phyloP scores from a whole-genome alignment of 2,329 filamentous ascomycete genomes.

The Colletotrichum sp. region DNA sequence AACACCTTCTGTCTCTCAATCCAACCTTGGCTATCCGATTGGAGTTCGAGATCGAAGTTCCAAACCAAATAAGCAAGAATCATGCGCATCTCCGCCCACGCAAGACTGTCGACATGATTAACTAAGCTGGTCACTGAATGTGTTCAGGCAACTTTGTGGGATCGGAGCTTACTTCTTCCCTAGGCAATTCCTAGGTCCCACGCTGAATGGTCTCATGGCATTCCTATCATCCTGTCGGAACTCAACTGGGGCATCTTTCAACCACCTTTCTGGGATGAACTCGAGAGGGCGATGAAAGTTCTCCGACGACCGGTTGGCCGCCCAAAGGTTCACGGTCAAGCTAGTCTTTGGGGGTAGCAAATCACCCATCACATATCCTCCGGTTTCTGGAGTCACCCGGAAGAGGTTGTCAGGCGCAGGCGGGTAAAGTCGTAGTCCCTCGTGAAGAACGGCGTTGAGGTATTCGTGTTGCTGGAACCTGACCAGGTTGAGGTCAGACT shows the following conservation, averaged over 20 bases:
- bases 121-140: neutral
- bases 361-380: neutral
- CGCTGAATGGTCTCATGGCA: neutral
- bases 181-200: rapidly evolving
- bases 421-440: neutral
- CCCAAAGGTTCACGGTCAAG: neutral
- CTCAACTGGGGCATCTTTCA: neutral
- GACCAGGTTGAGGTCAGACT: neutral
- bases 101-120: neutral
- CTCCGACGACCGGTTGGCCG: neutral
- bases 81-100: neutral
- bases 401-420: neutral
- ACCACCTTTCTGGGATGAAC: neutral
- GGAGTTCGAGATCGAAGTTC: neutral
- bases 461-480: neutral
- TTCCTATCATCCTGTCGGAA: neutral
- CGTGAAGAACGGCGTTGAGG: neutral
- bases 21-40: neutral
- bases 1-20: neutral
- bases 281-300: neutral
- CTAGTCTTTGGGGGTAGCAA: neutral
- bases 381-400: neutral
- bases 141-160: neutral
- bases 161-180: neutral
- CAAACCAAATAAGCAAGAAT: neutral